Evolutionary conservation across 1,284 basidiomycete species (phyloP).

Genomic region (Cutaneotrichosporon daszewskae): DNA sequence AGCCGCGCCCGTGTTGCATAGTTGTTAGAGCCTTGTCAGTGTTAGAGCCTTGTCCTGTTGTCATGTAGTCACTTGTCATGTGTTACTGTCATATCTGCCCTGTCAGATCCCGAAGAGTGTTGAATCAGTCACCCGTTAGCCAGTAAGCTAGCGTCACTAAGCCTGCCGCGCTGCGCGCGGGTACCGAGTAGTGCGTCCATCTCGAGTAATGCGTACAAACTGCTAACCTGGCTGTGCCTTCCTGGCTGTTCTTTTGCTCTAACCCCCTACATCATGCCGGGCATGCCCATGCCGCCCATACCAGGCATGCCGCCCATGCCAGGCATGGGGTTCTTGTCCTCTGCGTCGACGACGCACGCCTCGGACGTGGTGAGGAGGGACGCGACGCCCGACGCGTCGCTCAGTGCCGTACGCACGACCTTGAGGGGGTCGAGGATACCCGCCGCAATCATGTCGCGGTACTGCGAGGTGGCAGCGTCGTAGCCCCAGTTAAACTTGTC

Average conservation of each 20-base stretch:
- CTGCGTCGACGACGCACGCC: slow-evolving; percentile 85
- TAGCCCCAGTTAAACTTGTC: slow-evolving; percentile 78
- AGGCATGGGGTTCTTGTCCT: slow-evolving; percentile 62
- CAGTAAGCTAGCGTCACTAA: too few species aligned
- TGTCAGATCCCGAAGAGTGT: too few species aligned
- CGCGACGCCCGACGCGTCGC: slow-evolving; percentile 78
- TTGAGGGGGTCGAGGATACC: slow-evolving; percentile 94
- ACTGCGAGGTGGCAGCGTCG: slow-evolving; percentile 85
- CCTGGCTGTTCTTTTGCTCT: slow-evolving; percentile 11
- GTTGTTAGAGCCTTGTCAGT: too few species aligned
- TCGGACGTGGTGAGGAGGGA: slow-evolving; percentile 89
- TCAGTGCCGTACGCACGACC: slow-evolving; percentile 85
- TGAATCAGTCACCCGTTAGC: too few species aligned
- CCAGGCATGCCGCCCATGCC: slow-evolving; percentile 48
- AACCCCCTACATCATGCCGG: slow-evolving; percentile 54
- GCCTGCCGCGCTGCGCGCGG: too few species aligned
- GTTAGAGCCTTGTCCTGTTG: too few species aligned
- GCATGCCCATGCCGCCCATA: slow-evolving; percentile 50
- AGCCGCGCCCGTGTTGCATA: too few species aligned
- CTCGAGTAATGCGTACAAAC: too few species aligned
- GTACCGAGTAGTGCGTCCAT: too few species aligned
- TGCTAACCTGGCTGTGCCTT: too few species aligned
- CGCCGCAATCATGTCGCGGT: slow-evolving; percentile 86
- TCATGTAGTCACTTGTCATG: too few species aligned
- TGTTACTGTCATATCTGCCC: too few species aligned